These are phyloP conservation scores for Cyclostephanos tholiformis DNA, from an alignment of 108 stramenopile genomes.

Conservation along the genomic window DNA sequence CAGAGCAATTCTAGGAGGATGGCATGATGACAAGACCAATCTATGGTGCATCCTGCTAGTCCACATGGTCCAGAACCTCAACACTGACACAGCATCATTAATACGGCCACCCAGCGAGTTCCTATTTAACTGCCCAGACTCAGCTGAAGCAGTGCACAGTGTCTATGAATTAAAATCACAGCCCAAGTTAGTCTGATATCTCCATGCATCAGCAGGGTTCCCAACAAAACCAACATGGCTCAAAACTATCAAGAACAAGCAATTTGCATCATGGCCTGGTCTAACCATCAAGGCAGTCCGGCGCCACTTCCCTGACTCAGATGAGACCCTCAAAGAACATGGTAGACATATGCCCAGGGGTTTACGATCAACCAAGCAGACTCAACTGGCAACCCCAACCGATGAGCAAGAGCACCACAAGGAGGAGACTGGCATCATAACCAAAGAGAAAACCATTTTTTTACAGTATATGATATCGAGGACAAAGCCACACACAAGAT, in stretches of 20 bases:
- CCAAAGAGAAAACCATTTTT: too few relatives aligned
- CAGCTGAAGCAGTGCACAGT: neutral
- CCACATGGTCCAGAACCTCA: neutral
- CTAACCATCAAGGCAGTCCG: too few relatives aligned
- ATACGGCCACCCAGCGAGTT: neutral
- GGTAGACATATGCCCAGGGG: neutral
- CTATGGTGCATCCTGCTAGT: neutral
- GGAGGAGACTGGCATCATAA: too few relatives aligned
- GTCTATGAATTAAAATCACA: neutral
- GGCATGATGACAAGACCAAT: neutral
- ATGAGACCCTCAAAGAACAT: constrained; percentile 14
- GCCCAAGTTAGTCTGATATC: constrained; percentile 1
- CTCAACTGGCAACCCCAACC: too few relatives aligned
- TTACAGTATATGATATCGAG: too few relatives aligned
- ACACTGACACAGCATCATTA: neutral
- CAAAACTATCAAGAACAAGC: constrained; percentile 13
- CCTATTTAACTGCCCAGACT: neutral
- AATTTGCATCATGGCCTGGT: too few relatives aligned
- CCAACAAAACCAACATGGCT: constrained; percentile 18
- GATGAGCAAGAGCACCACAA: too few relatives aligned
- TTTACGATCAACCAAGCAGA: constrained; percentile 17
- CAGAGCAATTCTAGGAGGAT: neutral
- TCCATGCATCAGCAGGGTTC: constrained; percentile 20
- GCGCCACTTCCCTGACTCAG: too few relatives aligned
- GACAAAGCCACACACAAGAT: too few relatives aligned